phyloP scores from a whole-genome alignment of 768 basidiomycete genomes.

The Suillus clintonianus region DNA sequence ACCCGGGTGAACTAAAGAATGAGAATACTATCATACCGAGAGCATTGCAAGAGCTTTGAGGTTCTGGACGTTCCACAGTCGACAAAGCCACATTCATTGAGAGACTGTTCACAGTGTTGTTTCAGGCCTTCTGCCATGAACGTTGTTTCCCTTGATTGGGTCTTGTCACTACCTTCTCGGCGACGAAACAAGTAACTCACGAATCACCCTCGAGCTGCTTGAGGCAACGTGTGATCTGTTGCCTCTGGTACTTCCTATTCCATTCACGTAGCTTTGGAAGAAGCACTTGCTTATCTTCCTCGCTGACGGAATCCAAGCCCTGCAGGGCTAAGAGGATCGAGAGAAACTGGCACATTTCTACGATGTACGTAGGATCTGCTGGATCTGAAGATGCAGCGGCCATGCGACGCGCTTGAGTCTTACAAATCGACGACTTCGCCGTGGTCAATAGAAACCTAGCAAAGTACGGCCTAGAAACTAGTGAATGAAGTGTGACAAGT shows the following conservation, averaged over 20 bases:
- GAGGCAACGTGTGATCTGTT: slow-evolving; percentile 33
- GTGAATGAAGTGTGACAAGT: neutral
- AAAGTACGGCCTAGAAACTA: slow-evolving; percentile 39
- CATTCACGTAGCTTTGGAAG: slow-evolving; percentile 35
- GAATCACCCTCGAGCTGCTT: slow-evolving; percentile 28
- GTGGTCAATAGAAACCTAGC: slow-evolving; percentile 36
- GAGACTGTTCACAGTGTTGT: slow-evolving; percentile 26
- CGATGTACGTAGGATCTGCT: slow-evolving; percentile 24
- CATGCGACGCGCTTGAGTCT: slow-evolving; percentile 39
- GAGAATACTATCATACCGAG: slow-evolving; percentile 8
- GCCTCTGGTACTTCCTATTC: slow-evolving; percentile 23
- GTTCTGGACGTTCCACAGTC: slow-evolving; percentile 28
- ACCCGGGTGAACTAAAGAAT: neutral
- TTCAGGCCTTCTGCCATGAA: slow-evolving; percentile 31
- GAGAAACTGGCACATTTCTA: slow-evolving; percentile 41
- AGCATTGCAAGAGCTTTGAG: slow-evolving; percentile 37
- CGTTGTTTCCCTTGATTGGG: slow-evolving; percentile 26
- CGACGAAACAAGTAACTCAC: slow-evolving; percentile 21
- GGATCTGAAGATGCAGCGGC: slow-evolving; percentile 17
- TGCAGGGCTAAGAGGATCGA: slow-evolving; percentile 42
- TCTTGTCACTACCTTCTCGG: neutral
- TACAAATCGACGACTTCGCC: slow-evolving; percentile 34
- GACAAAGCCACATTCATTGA: slow-evolving; percentile 35
- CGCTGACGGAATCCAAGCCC: slow-evolving; percentile 32
- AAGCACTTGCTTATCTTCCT: slow-evolving; percentile 34